phyloP scores from a whole-genome alignment of 1,139 yeast species.

The Scheffersomyces lignicola region DNA sequence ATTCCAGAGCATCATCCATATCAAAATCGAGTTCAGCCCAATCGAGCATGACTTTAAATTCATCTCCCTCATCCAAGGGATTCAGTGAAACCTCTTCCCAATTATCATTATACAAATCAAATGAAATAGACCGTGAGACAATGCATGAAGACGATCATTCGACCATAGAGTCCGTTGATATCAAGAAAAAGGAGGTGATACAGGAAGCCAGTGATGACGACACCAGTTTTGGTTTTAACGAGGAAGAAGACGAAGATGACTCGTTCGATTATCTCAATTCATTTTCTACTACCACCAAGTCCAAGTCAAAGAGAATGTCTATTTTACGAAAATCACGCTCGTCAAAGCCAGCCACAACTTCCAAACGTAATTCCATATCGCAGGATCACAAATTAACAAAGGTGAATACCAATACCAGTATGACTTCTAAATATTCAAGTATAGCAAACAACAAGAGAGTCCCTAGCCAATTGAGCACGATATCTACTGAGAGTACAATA shows the following conservation, averaged over 20 bases:
- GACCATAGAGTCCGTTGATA: neutral
- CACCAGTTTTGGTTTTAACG: neutral
- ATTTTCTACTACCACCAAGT: slow-evolving; percentile 8
- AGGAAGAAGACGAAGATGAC: slow-evolving; percentile 11
- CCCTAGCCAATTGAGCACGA: slow-evolving; percentile 1
- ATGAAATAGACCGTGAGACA: slow-evolving; percentile 3
- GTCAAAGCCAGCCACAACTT: slow-evolving; percentile 3
- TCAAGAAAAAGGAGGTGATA: neutral
- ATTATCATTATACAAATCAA: slow-evolving; percentile 2
- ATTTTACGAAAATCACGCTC: slow-evolving; percentile 8
- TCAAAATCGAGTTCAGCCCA: neutral
- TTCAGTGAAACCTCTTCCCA: slow-evolving; percentile 3
- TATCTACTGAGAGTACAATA: neutral
- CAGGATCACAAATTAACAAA: slow-evolving; percentile 7
- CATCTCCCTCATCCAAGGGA: slow-evolving; percentile 1
- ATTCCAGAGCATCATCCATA: neutral
- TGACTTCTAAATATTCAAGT: slow-evolving; percentile 5
- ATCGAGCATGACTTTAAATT: neutral
- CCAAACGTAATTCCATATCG: neutral
- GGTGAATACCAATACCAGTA: slow-evolving; percentile 5
- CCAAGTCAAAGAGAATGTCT: slow-evolving; percentile 3
- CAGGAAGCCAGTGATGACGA: neutral
- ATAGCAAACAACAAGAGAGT: slow-evolving; percentile 1
- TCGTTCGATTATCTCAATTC: slow-evolving; percentile 15
- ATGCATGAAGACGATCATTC: neutral